Base-by-base conservation (phyloP, 2,329 filamentous ascomycete genomes). In the Xylariales sp. region DNA sequence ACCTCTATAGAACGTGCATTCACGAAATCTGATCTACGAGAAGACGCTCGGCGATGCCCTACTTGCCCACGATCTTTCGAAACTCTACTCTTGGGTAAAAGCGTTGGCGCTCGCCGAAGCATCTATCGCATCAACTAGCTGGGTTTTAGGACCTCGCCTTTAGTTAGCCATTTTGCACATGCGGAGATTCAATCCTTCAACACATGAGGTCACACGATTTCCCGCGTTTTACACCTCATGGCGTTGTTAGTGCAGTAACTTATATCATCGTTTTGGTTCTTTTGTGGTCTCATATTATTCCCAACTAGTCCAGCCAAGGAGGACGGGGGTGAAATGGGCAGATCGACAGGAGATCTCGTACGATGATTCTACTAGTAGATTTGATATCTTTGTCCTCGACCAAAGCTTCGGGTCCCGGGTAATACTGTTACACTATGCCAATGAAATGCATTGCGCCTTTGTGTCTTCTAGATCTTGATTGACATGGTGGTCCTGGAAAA, bases 171-270 rank as follows among this genome's bases (percentile, higher is more conserved):
- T 45, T 36, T 23, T 36, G 43, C 30, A 34, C 16, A 32, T 48
- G 36, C 4, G 23, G 45, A 41, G 30, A 52, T 39, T 32, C 30
- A 28, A 52, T 56, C 36, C 45, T 50, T 62, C 30, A 28, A 43
- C 36, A 23, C 52, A 48, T 32, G 52, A 66, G n/a, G 32, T 53
- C 45, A 52, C 41, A 55, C n/a, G 46, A 62, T 36, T 39, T 54
- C 54, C 28, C 41, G 18, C 14, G 64, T n/a, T 58, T 54, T 16
- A 6, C 16, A 41, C 53, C 46, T 52, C 18, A 54, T n/a, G 30
- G 39, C 16, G 16, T 53, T 39, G 3, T 9, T 48, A 34, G 3
- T 50, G 32, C 12, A 18, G 45, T 14, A 30, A 45, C 2, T n/a
- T 16, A 53, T 18, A 18, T 12, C 39, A 14, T 30, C 53, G 18